Evolutionary conservation across 1,139 yeast genomes (phyloP).

Genomic region (Dujonia santamariae): DNA sequence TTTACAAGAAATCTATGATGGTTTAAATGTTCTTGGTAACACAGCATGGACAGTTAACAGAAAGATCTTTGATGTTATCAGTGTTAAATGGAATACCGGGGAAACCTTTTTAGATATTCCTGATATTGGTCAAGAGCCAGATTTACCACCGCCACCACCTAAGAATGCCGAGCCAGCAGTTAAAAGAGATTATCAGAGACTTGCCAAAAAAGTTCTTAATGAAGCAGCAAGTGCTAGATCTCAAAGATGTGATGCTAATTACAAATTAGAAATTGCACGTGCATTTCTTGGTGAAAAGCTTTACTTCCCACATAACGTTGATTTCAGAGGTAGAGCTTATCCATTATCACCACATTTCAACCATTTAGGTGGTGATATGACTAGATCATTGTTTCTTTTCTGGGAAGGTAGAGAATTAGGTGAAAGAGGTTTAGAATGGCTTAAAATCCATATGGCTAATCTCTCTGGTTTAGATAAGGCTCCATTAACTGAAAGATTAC

Average conservation of each 20-base stretch:
- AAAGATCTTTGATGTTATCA: slow-evolving; percentile 62
- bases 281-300: slow-evolving; percentile 87
- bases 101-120: slow-evolving; percentile 81
- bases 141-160: slow-evolving; percentile 62
- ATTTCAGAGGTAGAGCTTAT: slow-evolving; percentile 94
- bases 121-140: slow-evolving; percentile 49
- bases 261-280: slow-evolving; percentile 91
- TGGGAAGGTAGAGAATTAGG: slow-evolving; percentile 90
- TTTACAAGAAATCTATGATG: slow-evolving; percentile 67
- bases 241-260: slow-evolving; percentile 89
- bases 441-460: slow-evolving; percentile 87
- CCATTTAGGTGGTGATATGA: slow-evolving; percentile 89
- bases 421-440: slow-evolving; percentile 73
- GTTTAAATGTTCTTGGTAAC: slow-evolving; percentile 81
- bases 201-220: slow-evolving; percentile 54
- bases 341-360: slow-evolving; percentile 80
- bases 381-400: slow-evolving; percentile 78
- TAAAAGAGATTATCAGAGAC: slow-evolving; percentile 64
- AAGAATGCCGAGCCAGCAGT: slow-evolving; percentile 68
- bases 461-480: slow-evolving; percentile 85
- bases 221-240: slow-evolving; percentile 72
- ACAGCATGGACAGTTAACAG: slow-evolving; percentile 94
- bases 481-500: slow-evolving; percentile 70
- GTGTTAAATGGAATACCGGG: slow-evolving; percentile 86
- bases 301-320: slow-evolving; percentile 91